A percentile compares a stretch with the other conserved stretches of the same genome.
Conservation (phyloP, 2,329 filamentous ascomycete genomes). For the Triangularia setosa region DNA sequence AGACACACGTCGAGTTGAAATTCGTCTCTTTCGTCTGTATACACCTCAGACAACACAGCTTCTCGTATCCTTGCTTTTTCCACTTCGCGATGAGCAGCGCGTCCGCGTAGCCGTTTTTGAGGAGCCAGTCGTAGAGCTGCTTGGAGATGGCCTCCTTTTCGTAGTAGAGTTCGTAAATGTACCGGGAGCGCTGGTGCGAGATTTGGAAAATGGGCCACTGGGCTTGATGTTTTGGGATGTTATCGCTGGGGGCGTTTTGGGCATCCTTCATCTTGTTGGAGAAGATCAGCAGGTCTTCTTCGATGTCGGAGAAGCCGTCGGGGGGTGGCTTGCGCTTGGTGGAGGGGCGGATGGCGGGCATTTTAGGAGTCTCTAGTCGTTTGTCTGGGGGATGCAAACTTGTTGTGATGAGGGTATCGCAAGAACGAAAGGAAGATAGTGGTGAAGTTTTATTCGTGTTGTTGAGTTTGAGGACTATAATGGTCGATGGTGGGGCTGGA, state of each 20-base stretch:
- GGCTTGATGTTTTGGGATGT: constrained; percentile 79
- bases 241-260: constrained; percentile 80
- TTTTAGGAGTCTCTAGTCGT: constrained; percentile 34
- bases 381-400: no score
- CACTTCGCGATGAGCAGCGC: constrained; percentile 96
- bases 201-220: constrained; percentile 98
- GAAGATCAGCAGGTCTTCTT: constrained; percentile 81
- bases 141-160: constrained; percentile 94
- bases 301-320: constrained; percentile 82
- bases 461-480: not conserved
- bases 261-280: constrained; percentile 92
- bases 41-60: constrained; percentile 92
- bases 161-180: constrained; percentile 97
- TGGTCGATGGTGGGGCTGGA: not conserved
- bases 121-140: constrained; percentile 87
- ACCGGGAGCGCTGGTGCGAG: constrained; percentile 83
- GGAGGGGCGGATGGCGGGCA: constrained; percentile 74
- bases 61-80: constrained; percentile 99
- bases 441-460: not conserved
- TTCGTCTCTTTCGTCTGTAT: constrained; percentile 99
- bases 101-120: constrained; percentile 97
- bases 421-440: not conserved
- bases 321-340: constrained; percentile 79
- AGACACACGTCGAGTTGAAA: constrained; percentile 96
- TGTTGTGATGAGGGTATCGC: no score